Evolutionary conservation across 2,329 filamentous ascomycete genomes (phyloP).

Genomic region (Colletotrichum sp.): DNA sequence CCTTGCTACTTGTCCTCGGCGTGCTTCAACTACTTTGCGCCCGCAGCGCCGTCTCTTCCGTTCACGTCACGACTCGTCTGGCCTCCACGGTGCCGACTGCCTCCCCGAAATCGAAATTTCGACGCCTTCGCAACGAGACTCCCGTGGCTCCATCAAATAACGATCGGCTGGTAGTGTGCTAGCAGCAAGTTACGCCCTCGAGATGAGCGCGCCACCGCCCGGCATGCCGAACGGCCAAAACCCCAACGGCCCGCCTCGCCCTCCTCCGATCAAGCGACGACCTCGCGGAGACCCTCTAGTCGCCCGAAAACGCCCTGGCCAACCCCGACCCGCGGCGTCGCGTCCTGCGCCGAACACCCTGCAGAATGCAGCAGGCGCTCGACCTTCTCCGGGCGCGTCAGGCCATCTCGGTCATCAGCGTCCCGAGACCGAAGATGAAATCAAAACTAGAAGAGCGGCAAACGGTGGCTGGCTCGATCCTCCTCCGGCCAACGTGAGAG

Average conservation of each 20-base stretch:
- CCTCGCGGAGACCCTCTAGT: slow-evolving; percentile 68
- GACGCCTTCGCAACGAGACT: neutral
- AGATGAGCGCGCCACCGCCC: slow-evolving; percentile 50
- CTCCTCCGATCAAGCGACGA: slow-evolving; percentile 46
- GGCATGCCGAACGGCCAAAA: slow-evolving; percentile 31
- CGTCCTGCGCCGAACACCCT: slow-evolving; percentile 30
- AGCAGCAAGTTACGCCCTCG: slow-evolving; percentile 10
- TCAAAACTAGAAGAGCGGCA: slow-evolving; percentile 26
- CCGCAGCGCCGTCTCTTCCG: neutral
- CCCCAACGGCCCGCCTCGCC: slow-evolving; percentile 39
- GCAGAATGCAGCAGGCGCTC: slow-evolving; percentile 20
- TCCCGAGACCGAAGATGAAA: slow-evolving; percentile 26
- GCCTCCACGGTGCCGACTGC: neutral
- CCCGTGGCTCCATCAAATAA: neutral
- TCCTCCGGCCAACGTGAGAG: slow-evolving; percentile 42
- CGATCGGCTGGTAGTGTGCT: neutral
- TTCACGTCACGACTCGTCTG: neutral
- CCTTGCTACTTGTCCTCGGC: neutral
- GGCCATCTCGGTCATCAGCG: slow-evolving; percentile 8
- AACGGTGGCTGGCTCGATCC: slow-evolving; percentile 64
- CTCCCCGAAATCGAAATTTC: neutral
- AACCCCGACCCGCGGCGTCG: slow-evolving; percentile 29
- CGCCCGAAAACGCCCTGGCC: slow-evolving; percentile 58
- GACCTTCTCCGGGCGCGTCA: slow-evolving; percentile 5
- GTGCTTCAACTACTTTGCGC: neutral